Evolutionary conservation across 2,329 filamentous ascomycete genomes (phyloP).

Genomic region (Bimuria novae-zelandiae): DNA sequence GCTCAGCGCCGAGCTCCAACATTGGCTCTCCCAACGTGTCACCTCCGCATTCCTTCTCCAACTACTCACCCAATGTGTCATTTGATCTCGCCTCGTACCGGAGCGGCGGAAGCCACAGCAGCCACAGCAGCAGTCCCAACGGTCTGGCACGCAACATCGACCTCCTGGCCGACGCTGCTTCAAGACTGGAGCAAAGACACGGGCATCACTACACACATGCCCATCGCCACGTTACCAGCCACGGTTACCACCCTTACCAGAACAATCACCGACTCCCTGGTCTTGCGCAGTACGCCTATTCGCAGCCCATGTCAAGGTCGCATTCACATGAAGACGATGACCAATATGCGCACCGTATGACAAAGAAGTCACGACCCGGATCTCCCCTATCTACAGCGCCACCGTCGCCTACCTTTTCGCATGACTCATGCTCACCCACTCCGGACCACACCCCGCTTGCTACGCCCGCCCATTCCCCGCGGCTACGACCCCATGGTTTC

Average conservation of each 20-base stretch:
- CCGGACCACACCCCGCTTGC: slow-evolving; percentile 98
- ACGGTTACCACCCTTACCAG: slow-evolving; percentile 53
- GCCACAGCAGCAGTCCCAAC: slow-evolving; percentile 52
- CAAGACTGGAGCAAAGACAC: slow-evolving; percentile 68
- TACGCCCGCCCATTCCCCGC: slow-evolving; percentile 92
- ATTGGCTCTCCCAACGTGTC: slow-evolving; percentile 94
- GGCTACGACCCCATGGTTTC: slow-evolving; percentile 75
- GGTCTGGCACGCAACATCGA: slow-evolving; percentile 64
- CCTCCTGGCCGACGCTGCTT: slow-evolving; percentile 70
- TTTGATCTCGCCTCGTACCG: slow-evolving; percentile 63
- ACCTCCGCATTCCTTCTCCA: slow-evolving; percentile 83
- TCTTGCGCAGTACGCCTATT: slow-evolving; percentile 57
- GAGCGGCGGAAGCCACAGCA: slow-evolving; percentile 33
- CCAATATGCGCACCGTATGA: slow-evolving; percentile 73
- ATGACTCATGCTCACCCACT: slow-evolving; percentile 92
- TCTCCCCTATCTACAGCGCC: slow-evolving; percentile 95
- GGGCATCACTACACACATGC: slow-evolving; percentile 44
- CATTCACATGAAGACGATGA: slow-evolving; percentile 85
- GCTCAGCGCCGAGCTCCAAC: slow-evolving; percentile 85
- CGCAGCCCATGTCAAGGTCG: slow-evolving; percentile 87
- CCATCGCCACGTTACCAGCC: slow-evolving; percentile 46
- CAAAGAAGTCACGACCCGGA: slow-evolving; percentile 89
- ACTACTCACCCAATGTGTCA: slow-evolving; percentile 62
- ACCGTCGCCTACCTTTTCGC: slow-evolving; percentile 93
- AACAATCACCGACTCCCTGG: slow-evolving; percentile 64